Conservation (phyloP, 345 rosid genomes). For the Eutrema heterophyllum region DNA sequence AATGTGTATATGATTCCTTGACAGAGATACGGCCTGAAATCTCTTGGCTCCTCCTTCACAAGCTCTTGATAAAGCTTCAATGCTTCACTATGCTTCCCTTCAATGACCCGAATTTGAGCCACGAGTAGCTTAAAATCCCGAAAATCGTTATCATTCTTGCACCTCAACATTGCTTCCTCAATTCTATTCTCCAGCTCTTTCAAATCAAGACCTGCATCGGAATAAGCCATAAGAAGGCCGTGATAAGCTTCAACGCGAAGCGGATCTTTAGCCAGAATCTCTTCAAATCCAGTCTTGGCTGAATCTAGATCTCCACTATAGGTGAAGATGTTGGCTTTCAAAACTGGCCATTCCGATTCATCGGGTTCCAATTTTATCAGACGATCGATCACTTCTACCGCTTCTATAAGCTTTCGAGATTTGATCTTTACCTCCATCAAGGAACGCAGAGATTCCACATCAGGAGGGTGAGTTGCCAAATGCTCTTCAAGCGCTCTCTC, state of each 20-base stretch:
- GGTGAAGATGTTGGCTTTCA: conserved; percentile 58
- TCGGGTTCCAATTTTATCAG: conserved; percentile 70
- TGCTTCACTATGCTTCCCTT: conserved; percentile 65
- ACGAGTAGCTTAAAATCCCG: conserved; percentile 77
- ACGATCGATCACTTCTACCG: conserved; percentile 58
- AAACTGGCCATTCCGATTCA: conserved; percentile 70
- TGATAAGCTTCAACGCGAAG: conserved; percentile 85
- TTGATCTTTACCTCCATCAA: conserved; percentile 79
- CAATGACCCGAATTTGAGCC: conserved; percentile 72
- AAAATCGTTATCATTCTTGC: conserved; percentile 58
- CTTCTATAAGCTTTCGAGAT: conserved; percentile 52
- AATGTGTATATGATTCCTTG: conserved; percentile 78
- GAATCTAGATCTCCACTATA: conserved; percentile 59
- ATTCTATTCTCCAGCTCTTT: conserved; percentile 51
- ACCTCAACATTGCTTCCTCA: conserved; percentile 61
- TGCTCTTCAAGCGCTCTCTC: conserved; percentile 55
- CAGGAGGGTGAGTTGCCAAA: conserved; percentile 38
- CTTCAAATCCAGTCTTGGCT: conserved; percentile 61
- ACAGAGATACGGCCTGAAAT: conserved; percentile 86
- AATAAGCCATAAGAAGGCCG: conserved; percentile 67
- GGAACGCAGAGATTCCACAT: conserved; percentile 54
- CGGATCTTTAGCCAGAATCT: conserved; percentile 62
- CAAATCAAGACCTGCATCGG: conserved; percentile 53
- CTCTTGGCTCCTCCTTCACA: conserved; percentile 77
- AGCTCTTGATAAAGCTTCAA: conserved; percentile 77